Evolutionary conservation across 2,329 filamentous ascomycete species (phyloP).

Genomic region (Pyricularia sp.): DNA sequence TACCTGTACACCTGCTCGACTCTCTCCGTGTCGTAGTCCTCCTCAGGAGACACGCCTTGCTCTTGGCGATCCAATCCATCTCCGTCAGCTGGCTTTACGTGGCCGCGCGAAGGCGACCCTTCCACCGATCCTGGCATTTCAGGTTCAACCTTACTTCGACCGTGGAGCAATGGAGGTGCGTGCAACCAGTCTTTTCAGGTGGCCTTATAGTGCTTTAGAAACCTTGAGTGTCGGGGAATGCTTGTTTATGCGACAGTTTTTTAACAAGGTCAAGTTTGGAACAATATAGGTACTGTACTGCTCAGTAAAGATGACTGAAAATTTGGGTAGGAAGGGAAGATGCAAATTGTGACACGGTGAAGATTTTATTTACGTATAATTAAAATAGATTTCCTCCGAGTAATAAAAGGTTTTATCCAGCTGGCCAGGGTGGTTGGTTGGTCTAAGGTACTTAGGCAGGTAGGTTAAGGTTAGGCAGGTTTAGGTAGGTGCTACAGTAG

Average conservation of each 20-base stretch:
- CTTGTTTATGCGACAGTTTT: neutral
- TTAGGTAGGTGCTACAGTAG: neutral
- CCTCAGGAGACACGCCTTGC: slow-evolving; percentile 10
- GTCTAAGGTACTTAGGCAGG: neutral
- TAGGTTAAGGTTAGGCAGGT: no score
- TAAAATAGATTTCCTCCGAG: neutral
- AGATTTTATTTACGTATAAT: no score
- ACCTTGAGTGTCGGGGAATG: neutral
- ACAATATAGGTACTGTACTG: no score
- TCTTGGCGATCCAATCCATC: slow-evolving; percentile 8
- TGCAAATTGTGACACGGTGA: neutral
- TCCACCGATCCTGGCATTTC: neutral
- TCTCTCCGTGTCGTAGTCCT: slow-evolving; percentile 39
- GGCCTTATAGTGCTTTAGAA: neutral
- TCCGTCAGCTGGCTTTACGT: neutral
- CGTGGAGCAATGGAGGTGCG: slow-evolving; percentile 41
- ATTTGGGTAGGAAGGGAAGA: neutral
- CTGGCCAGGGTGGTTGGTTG: no score
- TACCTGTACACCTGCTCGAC: slow-evolving; percentile 42
- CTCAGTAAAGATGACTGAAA: neutral
- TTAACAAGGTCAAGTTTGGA: neutral
- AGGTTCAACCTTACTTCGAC: slow-evolving; percentile 36
- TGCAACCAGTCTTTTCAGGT: slow-evolving; percentile 37
- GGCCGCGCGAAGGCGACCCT: neutral
- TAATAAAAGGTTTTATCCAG: neutral